Evolutionary conservation across 148 eudicot genomes (phyloP).

Genomic region (Euryodendron excelsum): DNA sequence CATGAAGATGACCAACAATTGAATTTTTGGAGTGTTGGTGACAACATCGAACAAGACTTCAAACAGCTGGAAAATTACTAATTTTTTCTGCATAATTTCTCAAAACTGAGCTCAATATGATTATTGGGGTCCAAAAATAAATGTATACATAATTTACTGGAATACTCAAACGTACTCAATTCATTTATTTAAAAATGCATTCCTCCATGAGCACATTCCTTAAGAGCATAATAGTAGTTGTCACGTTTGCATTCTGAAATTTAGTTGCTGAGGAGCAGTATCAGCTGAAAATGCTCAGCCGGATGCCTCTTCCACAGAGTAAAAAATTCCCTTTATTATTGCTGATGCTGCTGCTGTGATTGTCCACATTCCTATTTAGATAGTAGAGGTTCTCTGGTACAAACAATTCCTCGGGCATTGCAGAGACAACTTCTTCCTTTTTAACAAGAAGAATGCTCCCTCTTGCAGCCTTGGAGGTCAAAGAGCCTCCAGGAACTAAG

Average conservation of each 20-base stretch:
- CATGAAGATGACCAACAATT: too few species aligned
- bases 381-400: conserved; percentile 77
- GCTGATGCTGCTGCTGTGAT: not conserved
- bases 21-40: too few species aligned
- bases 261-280: conserved; percentile 60
- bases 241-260: conserved; percentile 80
- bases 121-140: not conserved
- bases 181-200: conserved; percentile 5
- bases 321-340: conserved; percentile 39
- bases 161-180: not conserved
- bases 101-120: not conserved
- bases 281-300: conserved; percentile 74
- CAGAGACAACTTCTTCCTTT: conserved; percentile 21
- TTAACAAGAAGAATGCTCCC: conserved; percentile 12
- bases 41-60: too few species aligned
- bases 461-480: conserved; percentile 10
- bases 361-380: conserved; percentile 36
- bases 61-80: not conserved
- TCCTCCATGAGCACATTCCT: conserved; percentile 62
- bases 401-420: conserved; percentile 54
- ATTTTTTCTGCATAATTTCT: not conserved
- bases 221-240: conserved; percentile 69
- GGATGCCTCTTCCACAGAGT: conserved; percentile 72
- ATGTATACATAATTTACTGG: not conserved
- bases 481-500: not conserved